phyloP scores from a whole-genome alignment of 2,329 filamentous ascomycete species.

The Rachicladosporium sp. region DNA sequence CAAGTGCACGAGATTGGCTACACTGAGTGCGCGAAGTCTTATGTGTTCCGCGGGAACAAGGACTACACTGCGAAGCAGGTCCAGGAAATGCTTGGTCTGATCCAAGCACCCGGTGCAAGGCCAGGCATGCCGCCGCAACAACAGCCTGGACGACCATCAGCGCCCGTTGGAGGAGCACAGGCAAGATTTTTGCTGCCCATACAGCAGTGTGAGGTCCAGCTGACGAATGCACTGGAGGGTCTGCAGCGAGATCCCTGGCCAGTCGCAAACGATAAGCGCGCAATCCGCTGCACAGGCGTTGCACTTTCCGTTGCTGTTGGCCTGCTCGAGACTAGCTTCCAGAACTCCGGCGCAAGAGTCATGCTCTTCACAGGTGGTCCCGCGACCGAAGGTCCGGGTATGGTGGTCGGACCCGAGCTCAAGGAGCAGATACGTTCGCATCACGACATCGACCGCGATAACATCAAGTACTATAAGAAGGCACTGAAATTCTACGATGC shows the following conservation, averaged over 20 bases:
- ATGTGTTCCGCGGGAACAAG: constrained; percentile 95
- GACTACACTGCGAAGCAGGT: constrained; percentile 97
- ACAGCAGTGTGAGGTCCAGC: constrained; percentile 90
- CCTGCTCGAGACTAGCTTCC: constrained; percentile 84
- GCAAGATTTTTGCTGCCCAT: constrained; percentile 88
- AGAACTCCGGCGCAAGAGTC: constrained; percentile 85
- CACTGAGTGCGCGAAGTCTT: constrained; percentile 94
- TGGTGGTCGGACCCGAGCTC: constrained; percentile 91
- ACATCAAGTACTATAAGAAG: constrained; percentile 99
- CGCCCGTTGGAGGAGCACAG: constrained; percentile 65
- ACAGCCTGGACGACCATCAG: constrained; percentile 53
- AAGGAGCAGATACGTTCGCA: constrained; percentile 95
- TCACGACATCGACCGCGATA: constrained; percentile 96
- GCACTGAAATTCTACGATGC: constrained; percentile 96
- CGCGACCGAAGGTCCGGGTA: constrained; percentile 88
- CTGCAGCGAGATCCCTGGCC: constrained; percentile 97
- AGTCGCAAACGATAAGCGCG: constrained; percentile 82
- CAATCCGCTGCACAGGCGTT: constrained; percentile 84
- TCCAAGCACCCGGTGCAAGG: constrained; percentile 54
- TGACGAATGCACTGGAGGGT: constrained; percentile 90
- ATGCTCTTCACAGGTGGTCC: constrained; percentile 96
- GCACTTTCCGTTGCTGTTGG: constrained; percentile 93
- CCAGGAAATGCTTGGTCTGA: constrained; percentile 93
- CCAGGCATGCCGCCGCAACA: constrained; percentile 55
- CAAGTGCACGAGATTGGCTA: constrained; percentile 98